Conservation (phyloP, 1,139 yeast species). For the Yamadazyma songkhlaensis region DNA sequence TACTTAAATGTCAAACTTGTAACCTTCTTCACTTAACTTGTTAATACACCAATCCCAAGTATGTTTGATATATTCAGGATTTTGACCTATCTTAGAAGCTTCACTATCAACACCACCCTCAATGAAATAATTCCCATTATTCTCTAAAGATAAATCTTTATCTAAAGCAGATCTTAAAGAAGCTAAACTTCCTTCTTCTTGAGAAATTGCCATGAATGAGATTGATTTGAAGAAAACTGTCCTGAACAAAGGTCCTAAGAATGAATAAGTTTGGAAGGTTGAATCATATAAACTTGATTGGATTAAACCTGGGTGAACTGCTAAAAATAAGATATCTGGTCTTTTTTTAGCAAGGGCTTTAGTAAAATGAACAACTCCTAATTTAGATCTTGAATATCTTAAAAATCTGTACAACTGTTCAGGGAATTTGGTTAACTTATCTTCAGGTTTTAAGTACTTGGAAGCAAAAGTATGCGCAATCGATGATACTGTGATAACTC, state of each 20-base stretch:
- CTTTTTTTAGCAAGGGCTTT: slow-evolving; percentile 24
- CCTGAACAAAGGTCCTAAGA: slow-evolving; percentile 21
- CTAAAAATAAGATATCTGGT: slow-evolving; percentile 31
- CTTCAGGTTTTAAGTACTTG: slow-evolving; percentile 24
- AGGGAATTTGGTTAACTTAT: slow-evolving; percentile 25
- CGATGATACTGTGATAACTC: slow-evolving; percentile 34
- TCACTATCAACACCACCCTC: slow-evolving; percentile 31
- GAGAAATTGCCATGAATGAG: slow-evolving; percentile 22
- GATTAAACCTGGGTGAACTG: slow-evolving; percentile 43
- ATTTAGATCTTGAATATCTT: slow-evolving; percentile 37
- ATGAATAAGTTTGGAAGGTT: slow-evolving; percentile 7
- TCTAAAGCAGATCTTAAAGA: slow-evolving; percentile 36
- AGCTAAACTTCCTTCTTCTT: slow-evolving; percentile 36
- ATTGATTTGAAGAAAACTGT: slow-evolving; percentile 15
- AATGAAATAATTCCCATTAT: slow-evolving; percentile 32
- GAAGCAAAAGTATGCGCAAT: slow-evolving; percentile 29
- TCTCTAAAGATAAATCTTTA: slow-evolving; percentile 19
- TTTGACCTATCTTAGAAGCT: slow-evolving; percentile 25
- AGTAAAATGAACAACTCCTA: slow-evolving; percentile 31
- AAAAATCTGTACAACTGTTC: slow-evolving; percentile 25
- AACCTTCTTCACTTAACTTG: slow-evolving; percentile 24
- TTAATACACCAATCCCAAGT: slow-evolving; percentile 32
- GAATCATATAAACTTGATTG: slow-evolving; percentile 33
- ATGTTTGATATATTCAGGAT: slow-evolving; percentile 19
- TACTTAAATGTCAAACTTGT: slow-evolving; percentile 7